Conservation (phyloP, 2,329 filamentous ascomycete genomes). For the Corynespora cassiicola region DNA sequence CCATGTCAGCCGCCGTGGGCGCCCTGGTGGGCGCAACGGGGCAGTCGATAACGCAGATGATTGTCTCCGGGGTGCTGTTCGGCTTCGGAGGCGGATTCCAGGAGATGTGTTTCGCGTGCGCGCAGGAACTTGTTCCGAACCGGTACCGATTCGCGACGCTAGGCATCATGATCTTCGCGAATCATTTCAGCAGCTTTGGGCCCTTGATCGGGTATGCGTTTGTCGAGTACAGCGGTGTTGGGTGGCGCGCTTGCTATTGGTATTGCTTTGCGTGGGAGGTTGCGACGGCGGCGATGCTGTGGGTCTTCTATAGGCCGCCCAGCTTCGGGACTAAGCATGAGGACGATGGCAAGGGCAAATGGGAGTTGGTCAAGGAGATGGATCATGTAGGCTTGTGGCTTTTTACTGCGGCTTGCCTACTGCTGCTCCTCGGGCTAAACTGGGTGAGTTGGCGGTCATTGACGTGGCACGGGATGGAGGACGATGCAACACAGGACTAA, state of each 20-base stretch:
- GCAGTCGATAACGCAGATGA: conserved; percentile 31
- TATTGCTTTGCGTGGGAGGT: conserved; percentile 45
- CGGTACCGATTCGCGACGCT: conserved; percentile 37
- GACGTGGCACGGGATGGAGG: no score
- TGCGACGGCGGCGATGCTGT: conserved; percentile 46
- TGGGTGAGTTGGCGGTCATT: conserved; percentile 58
- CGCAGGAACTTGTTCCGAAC: conserved; percentile 36
- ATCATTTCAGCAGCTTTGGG: conserved; percentile 37
- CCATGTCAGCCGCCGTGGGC: conserved; percentile 25
- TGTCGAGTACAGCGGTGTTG: conserved; percentile 31
- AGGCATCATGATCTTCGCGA: conserved; percentile 38
- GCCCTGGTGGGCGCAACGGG: conserved; percentile 33
- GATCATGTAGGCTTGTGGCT: conserved; percentile 59
- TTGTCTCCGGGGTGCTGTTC: conserved; percentile 29
- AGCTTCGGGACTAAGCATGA: conserved; percentile 46
- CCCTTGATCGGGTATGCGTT: conserved; percentile 42
- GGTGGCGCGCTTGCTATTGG: conserved; percentile 44
- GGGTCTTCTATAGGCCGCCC: conserved; percentile 47
- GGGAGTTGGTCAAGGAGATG: conserved; percentile 48
- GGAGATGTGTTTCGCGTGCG: conserved; percentile 31
- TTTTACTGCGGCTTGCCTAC: conserved; percentile 43
- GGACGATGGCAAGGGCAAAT: conserved; percentile 30
- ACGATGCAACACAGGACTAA: no score
- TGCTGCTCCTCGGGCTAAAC: conserved; percentile 57
- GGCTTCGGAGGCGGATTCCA: conserved; percentile 31